Evolutionary conservation across 345 rosid species (phyloP).

Genomic region (Lepidium aucheri): DNA sequence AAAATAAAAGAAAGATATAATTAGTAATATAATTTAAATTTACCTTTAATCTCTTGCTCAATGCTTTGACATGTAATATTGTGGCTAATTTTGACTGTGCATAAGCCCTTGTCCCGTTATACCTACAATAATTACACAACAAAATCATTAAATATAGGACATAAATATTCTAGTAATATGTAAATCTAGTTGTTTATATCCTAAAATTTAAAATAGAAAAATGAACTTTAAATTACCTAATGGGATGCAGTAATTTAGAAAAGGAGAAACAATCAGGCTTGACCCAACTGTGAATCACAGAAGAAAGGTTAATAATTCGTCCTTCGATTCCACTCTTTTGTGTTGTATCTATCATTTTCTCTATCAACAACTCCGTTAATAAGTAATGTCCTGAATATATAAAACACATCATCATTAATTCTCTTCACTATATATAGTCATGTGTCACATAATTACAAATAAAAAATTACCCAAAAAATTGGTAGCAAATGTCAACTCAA

Average conservation of each 20-base stretch:
- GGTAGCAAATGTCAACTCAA: constrained; percentile 91
- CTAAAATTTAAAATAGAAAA: neutral
- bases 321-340: constrained; percentile 59
- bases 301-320: constrained; percentile 83
- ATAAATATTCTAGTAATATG: neutral
- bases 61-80: constrained; percentile 77
- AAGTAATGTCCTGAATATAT: constrained; percentile 70
- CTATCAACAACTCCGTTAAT: constrained; percentile 66
- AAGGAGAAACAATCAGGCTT: constrained; percentile 59
- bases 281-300: constrained; percentile 88
- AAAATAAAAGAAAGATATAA: neutral
- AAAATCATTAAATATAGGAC: neutral
- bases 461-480: constrained; percentile 65
- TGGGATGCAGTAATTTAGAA: constrained; percentile 55
- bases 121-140: constrained; percentile 31
- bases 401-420: neutral
- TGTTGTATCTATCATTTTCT: constrained; percentile 85
- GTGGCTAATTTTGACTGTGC: constrained; percentile 83
- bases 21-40: neutral
- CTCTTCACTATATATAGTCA: neutral
- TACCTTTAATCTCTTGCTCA: constrained; percentile 71
- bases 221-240: constrained; percentile 34
- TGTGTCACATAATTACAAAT: neutral
- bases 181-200: neutral
- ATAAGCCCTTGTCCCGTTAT: constrained; percentile 81